Percentiles rank a stretch among this genome's conserved stretches.
These are phyloP conservation scores for Camelina neglecta DNA, from an alignment of 345 rosid genomes.

Conservation along the genomic window DNA sequence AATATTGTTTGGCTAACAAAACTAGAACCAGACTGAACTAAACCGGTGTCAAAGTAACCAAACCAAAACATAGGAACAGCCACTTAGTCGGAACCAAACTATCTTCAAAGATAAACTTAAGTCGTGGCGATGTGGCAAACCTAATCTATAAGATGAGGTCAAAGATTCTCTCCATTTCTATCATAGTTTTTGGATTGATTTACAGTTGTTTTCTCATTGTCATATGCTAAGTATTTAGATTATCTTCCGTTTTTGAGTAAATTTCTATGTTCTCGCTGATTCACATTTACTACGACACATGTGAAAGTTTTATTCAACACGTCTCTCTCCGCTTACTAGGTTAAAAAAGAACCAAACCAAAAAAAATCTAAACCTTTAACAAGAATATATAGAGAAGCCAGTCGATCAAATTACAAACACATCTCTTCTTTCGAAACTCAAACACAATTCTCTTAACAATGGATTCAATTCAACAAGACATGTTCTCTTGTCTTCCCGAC, in stretches of 20 bases:
- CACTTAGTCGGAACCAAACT: neutral
- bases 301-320: neutral
- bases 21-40: neutral
- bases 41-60: no score
- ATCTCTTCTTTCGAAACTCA: neutral
- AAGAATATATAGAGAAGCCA: neutral
- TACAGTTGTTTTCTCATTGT: neutral
- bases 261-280: neutral
- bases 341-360: neutral
- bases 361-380: neutral
- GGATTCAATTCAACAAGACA: constrained; percentile 24
- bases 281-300: neutral
- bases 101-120: neutral
- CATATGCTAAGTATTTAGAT: neutral
- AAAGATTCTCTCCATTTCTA: neutral
- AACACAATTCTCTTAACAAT: constrained; percentile 1
- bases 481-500: constrained; percentile 26
- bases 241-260: neutral
- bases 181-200: neutral
- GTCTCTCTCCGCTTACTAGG: neutral
- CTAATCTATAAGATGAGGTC: neutral
- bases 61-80: no score
- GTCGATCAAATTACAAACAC: neutral
- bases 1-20: neutral
- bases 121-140: neutral